Evolutionary conservation across 2,329 filamentous ascomycete genomes (phyloP).

Genomic region (Alternaria alternata): DNA sequence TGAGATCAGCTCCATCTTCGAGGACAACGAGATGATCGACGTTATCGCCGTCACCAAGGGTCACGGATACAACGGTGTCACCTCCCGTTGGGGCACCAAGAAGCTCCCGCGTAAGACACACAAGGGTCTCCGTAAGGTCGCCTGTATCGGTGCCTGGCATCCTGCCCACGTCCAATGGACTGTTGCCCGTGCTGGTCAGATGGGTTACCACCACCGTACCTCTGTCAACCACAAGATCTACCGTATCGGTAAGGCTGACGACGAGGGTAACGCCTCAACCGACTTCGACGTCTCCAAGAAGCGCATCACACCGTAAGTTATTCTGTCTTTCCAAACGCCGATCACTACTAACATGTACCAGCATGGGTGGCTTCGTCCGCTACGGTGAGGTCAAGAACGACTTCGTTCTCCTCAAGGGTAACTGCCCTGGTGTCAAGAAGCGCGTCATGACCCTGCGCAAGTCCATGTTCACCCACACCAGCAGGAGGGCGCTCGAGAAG

Average conservation of each 20-base stretch:
- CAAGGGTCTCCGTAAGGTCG: constrained; percentile 99
- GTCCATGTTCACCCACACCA: constrained; percentile 98
- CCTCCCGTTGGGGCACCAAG: constrained; percentile 98
- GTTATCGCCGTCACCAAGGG: constrained; percentile 99
- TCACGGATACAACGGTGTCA: constrained; percentile 98
- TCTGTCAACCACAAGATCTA: constrained; percentile 99
- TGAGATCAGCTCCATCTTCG: constrained; percentile 91
- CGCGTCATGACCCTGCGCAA: constrained; percentile 98
- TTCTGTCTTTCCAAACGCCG: neutral
- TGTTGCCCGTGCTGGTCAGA: constrained; percentile 99
- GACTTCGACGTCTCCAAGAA: constrained; percentile 99
- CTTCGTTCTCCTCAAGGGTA: constrained; percentile 97
- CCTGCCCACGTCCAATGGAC: constrained; percentile 99
- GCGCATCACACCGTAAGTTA: constrained; percentile 96
- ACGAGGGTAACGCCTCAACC: constrained; percentile 92
- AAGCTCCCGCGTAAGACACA: constrained; percentile 99
- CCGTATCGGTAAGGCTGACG: constrained; percentile 92
- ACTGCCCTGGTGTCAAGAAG: constrained; percentile 98
- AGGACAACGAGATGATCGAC: constrained; percentile 99
- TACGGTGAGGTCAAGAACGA: constrained; percentile 99
- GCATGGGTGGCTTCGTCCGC: constrained; percentile 98
- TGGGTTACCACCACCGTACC: constrained; percentile 99
- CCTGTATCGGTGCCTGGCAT: constrained; percentile 99
- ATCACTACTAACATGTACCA: constrained; percentile 59
- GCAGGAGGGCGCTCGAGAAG: constrained; percentile 96